Percentiles rank a stretch among this genome's conserved stretches.
phyloP scores from a whole-genome alignment of 306 rosid species.

The Sindora glabra region DNA sequence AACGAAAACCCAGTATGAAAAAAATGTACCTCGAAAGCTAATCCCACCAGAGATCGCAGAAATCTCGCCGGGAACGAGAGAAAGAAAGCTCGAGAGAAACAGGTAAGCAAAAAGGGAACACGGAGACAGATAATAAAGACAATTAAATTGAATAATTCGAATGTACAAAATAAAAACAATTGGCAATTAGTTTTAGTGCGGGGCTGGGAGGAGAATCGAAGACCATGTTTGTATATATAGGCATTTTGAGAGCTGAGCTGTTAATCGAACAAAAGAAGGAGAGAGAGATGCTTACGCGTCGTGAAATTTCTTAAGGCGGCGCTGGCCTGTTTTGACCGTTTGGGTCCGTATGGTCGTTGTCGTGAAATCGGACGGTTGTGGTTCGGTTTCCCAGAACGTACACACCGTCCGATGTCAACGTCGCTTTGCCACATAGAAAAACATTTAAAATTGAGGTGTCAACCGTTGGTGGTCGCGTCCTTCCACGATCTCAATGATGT shows the following conservation, averaged over 20 bases:
- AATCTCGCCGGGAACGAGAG: constrained; percentile 23
- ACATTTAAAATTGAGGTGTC: too few species aligned
- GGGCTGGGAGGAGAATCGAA: too few species aligned
- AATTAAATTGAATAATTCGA: too few species aligned
- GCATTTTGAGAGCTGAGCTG: too few species aligned
- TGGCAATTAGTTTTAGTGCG: too few species aligned
- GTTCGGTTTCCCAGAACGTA: too few species aligned
- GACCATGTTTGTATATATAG: too few species aligned
- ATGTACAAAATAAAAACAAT: too few species aligned
- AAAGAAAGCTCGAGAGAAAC: background rate
- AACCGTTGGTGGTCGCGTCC: too few species aligned
- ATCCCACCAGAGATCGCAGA: constrained; percentile 34
- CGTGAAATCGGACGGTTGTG: background rate
- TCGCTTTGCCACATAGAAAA: too few species aligned
- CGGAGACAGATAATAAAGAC: background rate
- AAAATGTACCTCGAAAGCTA: constrained; percentile 33
- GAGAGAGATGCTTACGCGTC: background rate
- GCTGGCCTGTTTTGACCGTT: constrained; percentile 22
- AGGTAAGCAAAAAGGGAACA: background rate
- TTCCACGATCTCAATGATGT: too few species aligned
- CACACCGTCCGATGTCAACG: too few species aligned
- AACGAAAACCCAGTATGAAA: constrained; percentile 20
- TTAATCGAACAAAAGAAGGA: background rate
- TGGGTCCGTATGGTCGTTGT: background rate
- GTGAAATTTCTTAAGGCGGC: constrained; percentile 1